Percentiles rank a stretch among this genome's conserved stretches.
phyloP scores from a whole-genome alignment of 371 early-diverging fungal species.

The Haplosporangium sp. region DNA sequence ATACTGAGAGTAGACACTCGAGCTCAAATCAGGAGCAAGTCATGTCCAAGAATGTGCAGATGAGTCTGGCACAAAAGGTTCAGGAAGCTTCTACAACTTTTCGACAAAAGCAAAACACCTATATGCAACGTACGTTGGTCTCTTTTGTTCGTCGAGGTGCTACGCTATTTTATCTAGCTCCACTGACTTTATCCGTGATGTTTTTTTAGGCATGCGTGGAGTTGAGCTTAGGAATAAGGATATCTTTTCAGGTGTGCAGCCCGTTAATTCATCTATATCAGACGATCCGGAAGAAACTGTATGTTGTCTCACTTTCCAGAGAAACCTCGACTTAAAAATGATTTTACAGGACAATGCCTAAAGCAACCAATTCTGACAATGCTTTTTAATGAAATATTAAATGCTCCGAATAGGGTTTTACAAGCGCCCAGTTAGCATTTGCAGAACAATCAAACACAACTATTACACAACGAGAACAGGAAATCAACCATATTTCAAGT shows the following conservation, averaged over 20 bases:
- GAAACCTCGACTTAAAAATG: no score
- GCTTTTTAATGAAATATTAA: neutral
- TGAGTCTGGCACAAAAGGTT: constrained; percentile 88
- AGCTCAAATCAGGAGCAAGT: constrained; percentile 71
- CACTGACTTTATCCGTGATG: no score
- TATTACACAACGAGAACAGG: constrained; percentile 88
- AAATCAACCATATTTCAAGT: constrained; percentile 92
- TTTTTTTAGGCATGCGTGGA: constrained; percentile 44
- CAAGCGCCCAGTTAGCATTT: constrained; percentile 84
- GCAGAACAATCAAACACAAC: constrained; percentile 73
- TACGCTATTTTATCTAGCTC: no score
- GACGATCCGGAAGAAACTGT: constrained; percentile 59
- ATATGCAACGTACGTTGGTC: constrained; percentile 80
- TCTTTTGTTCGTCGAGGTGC: neutral
- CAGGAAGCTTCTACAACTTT: constrained; percentile 87
- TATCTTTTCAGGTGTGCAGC: constrained; percentile 46
- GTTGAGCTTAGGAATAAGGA: constrained; percentile 55
- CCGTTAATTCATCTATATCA: constrained; percentile 33
- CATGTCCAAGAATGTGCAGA: constrained; percentile 90
- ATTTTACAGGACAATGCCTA: neutral
- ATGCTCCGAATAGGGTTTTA: constrained; percentile 72
- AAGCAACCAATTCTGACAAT: neutral
- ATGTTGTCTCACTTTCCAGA: constrained; percentile 22
- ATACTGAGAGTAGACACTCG: constrained; percentile 59
- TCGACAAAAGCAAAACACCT: constrained; percentile 87